Evolutionary conservation across 176 grass and related monocot genomes (phyloP), one percentile per base, ranked within the genome.

Genomic region (Alloteropsis semialata): DNA sequence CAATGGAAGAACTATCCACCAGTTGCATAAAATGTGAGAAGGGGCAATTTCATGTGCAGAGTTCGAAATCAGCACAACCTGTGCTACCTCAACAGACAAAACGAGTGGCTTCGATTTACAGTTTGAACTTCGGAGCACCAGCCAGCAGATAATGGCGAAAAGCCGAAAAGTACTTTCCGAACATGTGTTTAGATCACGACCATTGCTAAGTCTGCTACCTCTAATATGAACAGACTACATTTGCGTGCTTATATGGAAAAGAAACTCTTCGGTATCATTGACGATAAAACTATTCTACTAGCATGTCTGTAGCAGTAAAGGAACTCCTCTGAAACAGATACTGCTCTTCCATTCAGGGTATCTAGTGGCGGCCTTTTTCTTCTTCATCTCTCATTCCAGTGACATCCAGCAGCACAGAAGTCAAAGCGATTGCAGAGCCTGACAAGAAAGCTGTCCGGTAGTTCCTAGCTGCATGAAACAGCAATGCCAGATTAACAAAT

Each of bases 401-500:
- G 29, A 77, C 70, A 80, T 92, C 82, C 49, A 92, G 59, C 49
- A 88, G 49, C 2, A 82, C 66, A 69, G 78, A 86, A 74, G 86
- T 86, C 72, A 92, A 78, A 69, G 90, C 82, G 1, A 92, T 21
- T 28, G 90, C 86, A 62, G 58, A 88, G 9, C 82, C 86, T 61
- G 82, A 85, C 32, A 82, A 14, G 16, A 85, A n/a, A 78, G 58
- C 86, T 34, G 90, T 64, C 34, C 66, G 55, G 67, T 79, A 13
- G 2, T 60, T 92, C 79, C 79, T 5, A 51, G 10, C 90, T 88
- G 79, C 33, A 50, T 22, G 82, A 68, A 62, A 46, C 59, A 89
- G n/a, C 13, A 81, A 71, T 38, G 69, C 68, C 55, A 83, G 44
- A 33, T 59, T 85, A 22, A 60, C 18, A 68, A 8, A 46, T 50